phyloP scores from a whole-genome alignment of 768 basidiomycete genomes.

The Rhizopogon vinicolor region DNA sequence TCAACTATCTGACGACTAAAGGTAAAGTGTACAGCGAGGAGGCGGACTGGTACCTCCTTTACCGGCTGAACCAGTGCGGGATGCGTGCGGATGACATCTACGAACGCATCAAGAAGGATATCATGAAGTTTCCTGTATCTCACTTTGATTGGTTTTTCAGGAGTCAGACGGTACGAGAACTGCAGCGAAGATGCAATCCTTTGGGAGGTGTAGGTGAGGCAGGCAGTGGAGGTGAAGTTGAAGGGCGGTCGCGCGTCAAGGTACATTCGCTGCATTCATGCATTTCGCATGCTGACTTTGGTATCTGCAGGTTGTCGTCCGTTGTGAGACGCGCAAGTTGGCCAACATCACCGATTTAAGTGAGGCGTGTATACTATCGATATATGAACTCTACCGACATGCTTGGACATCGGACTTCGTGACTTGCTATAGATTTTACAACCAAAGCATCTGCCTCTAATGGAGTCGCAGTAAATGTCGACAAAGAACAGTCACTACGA shows the following conservation, averaged over 20 bases:
- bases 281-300: neutral
- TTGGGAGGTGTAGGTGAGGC: slow-evolving; percentile 68
- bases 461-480: slow-evolving; percentile 27
- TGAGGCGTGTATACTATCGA: slow-evolving; percentile 10
- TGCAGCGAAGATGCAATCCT: slow-evolving; percentile 85
- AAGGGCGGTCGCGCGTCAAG: slow-evolving; percentile 61
- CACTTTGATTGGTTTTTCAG: slow-evolving; percentile 99
- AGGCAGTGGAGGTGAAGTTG: slow-evolving; percentile 62
- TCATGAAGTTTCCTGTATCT: slow-evolving; percentile 95
- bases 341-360: no score
- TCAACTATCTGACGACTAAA: slow-evolving; percentile 93
- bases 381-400: slow-evolving; percentile 42
- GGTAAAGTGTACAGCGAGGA: slow-evolving; percentile 97
- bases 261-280: slow-evolving; percentile 29
- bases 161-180: slow-evolving; percentile 83
- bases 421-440: neutral
- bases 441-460: slow-evolving; percentile 29
- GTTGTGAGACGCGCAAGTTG: no score
- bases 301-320: no score
- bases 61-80: slow-evolving; percentile 85
- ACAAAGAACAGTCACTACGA: slow-evolving; percentile 55
- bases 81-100: slow-evolving; percentile 87
- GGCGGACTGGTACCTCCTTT: slow-evolving; percentile 93
- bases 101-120: slow-evolving; percentile 93
- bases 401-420: slow-evolving; percentile 5